These are phyloP conservation scores for Combretum micranthum DNA, from an alignment of 345 rosid genomes.

Conservation along the genomic window DNA sequence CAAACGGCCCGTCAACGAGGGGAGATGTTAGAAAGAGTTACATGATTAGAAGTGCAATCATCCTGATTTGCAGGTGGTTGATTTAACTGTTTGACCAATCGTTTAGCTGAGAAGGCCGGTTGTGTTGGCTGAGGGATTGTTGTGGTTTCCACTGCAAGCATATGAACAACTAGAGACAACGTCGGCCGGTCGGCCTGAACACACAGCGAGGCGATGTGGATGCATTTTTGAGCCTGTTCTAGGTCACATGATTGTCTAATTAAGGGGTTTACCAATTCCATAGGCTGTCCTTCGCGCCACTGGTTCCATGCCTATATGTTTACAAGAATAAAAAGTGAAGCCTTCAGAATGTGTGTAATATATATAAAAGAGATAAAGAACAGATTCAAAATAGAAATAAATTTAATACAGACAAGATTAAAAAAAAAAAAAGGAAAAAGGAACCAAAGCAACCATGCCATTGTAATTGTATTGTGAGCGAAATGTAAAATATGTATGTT, in stretches of 20 bases:
- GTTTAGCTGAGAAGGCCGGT: conserved; percentile 11
- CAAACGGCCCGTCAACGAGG: no score
- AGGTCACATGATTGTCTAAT: conserved; percentile 3
- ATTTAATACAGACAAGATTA: background rate
- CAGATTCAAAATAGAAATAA: no score
- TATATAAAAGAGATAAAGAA: no score
- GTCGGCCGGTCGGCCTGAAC: conserved; percentile 36
- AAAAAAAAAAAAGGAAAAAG: background rate
- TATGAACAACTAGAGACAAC: conserved; percentile 33
- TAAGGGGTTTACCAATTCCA: conserved; percentile 29
- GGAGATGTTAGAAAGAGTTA: no score
- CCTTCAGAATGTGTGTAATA: background rate
- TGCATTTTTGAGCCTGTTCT: conserved; percentile 29
- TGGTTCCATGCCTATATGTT: conserved; percentile 33
- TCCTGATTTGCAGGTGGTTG: no score
- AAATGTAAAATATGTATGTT: background rate
- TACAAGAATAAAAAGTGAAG: background rate
- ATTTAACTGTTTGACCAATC: no score
- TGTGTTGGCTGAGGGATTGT: conserved; percentile 28
- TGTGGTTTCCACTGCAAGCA: conserved; percentile 34
- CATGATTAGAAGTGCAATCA: no score
- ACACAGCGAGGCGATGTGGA: conserved; percentile 39
- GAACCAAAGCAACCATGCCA: background rate
- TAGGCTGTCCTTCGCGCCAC: conserved; percentile 30
- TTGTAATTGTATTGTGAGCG: background rate